phyloP scores from a whole-genome alignment of 2,329 filamentous ascomycete species.

The Colletotrichum limetticola region DNA sequence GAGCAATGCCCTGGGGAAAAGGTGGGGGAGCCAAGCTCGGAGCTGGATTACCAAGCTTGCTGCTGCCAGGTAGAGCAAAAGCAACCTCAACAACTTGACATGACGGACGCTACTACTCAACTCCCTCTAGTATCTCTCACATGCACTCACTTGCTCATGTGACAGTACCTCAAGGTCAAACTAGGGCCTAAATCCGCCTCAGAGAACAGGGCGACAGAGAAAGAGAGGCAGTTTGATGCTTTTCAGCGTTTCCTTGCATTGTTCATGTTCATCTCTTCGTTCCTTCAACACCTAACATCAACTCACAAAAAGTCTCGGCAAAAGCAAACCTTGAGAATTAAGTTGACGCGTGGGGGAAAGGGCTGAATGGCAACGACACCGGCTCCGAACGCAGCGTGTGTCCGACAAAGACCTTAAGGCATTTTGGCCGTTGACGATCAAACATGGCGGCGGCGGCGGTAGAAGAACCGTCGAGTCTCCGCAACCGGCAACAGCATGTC shows the following conservation, averaged over 20 bases:
- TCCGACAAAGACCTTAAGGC: slow-evolving; percentile 5
- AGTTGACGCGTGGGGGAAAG: neutral
- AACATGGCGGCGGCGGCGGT: slow-evolving; percentile 19
- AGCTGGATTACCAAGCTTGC: slow-evolving; percentile 29
- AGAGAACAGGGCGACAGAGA: neutral
- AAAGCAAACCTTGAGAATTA: neutral
- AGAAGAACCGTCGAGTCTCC: neutral
- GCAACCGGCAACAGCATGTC: slow-evolving; percentile 3
- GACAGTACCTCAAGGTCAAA: neutral
- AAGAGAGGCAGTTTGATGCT: neutral
- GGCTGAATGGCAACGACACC: slow-evolving; percentile 14
- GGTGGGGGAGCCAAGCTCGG: neutral
- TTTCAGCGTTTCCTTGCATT: neutral
- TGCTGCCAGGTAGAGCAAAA: neutral
- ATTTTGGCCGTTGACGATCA: slow-evolving; percentile 7
- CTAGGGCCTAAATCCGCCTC: neutral
- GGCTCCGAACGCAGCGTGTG: neutral
- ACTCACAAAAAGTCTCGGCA: neutral
- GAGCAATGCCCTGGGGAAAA: neutral
- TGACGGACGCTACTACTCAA: neutral
- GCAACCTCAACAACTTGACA: neutral
- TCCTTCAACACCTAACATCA: neutral
- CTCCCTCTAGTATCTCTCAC: neutral
- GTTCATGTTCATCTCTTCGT: neutral
- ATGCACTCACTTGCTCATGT: neutral